Evolutionary conservation across 768 basidiomycete species (phyloP).

Genomic region (Amanita muscaria): DNA sequence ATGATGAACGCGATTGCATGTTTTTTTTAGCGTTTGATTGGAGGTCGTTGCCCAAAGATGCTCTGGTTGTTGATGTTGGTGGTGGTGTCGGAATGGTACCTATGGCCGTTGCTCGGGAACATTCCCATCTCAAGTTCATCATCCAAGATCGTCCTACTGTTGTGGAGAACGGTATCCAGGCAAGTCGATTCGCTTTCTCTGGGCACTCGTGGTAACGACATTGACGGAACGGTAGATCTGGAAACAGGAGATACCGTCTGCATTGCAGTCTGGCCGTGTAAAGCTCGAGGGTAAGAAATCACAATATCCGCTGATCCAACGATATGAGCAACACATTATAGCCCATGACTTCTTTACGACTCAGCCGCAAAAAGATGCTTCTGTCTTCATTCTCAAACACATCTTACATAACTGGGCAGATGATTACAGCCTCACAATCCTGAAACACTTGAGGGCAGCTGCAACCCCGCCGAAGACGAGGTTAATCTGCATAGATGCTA

Average conservation of each 20-base stretch:
- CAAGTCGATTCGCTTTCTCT: too few relatives aligned
- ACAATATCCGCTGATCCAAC: neutral
- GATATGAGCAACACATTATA: conserved; percentile 1
- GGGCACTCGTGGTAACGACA: conserved; percentile 3
- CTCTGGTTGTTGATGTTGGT: conserved; percentile 23
- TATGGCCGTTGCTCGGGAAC: conserved; percentile 13
- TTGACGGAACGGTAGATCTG: conserved; percentile 4
- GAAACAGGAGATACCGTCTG: conserved; percentile 10
- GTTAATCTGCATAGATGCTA: conserved; percentile 26
- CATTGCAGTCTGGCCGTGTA: conserved; percentile 10
- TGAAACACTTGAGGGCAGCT: conserved; percentile 24
- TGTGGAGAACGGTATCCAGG: conserved; percentile 8
- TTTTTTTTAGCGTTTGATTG: conserved; percentile 17
- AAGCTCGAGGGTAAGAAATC: conserved; percentile 13
- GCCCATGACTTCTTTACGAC: conserved; percentile 28
- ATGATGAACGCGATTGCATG: neutral
- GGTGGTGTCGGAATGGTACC: conserved; percentile 21
- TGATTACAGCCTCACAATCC: conserved; percentile 19
- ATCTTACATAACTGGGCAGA: conserved; percentile 35
- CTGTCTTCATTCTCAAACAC: conserved; percentile 27
- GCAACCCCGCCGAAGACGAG: conserved; percentile 24
- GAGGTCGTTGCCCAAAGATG: conserved; percentile 14
- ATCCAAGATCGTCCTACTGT: conserved; percentile 18
- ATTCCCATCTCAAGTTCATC: conserved; percentile 14
- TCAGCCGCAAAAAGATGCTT: conserved; percentile 26